phyloP scores from a whole-genome alignment of 2,329 filamentous ascomycete genomes.

The Alternaria hordeiaustralica region DNA sequence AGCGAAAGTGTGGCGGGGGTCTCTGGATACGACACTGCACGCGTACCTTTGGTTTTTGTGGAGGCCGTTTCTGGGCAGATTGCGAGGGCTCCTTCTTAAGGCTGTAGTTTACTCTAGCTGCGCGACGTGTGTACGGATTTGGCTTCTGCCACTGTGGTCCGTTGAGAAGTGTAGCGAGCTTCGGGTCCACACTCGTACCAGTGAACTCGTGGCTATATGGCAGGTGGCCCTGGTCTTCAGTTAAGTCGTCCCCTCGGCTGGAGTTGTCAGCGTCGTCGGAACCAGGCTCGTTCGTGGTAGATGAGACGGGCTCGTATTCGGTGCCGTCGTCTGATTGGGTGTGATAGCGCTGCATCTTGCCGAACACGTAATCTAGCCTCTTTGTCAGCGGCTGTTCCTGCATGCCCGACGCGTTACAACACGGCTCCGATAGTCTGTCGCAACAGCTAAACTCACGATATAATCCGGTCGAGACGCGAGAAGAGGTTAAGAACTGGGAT shows the following conservation, averaged over 20 bases:
- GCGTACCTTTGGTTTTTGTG: not conserved
- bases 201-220: not conserved
- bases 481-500: not conserved
- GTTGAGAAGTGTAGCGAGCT: not conserved
- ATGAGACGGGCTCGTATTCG: slow-evolving; percentile 19
- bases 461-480: not conserved
- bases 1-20: not conserved
- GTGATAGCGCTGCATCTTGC: slow-evolving; percentile 24
- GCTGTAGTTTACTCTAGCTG: slow-evolving; percentile 14
- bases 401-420: slow-evolving; percentile 1
- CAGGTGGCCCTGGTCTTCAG: not conserved
- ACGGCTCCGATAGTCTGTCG: slow-evolving; percentile 2
- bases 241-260: slow-evolving; percentile 10
- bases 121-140: slow-evolving; percentile 1
- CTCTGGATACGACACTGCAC: not conserved
- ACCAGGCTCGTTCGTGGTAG: slow-evolving; percentile 10
- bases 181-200: not conserved
- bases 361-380: slow-evolving; percentile 36
- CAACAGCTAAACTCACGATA: not conserved
- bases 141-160: slow-evolving; percentile 10
- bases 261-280: slow-evolving; percentile 6
- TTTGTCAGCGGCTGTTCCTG: slow-evolving; percentile 21
- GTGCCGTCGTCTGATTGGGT: slow-evolving; percentile 29
- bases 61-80: not conserved
- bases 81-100: not conserved